These are phyloP conservation scores for Pyricularia pennisetigena DNA, from an alignment of 2,329 filamentous ascomycete species.

Conservation along the genomic window DNA sequence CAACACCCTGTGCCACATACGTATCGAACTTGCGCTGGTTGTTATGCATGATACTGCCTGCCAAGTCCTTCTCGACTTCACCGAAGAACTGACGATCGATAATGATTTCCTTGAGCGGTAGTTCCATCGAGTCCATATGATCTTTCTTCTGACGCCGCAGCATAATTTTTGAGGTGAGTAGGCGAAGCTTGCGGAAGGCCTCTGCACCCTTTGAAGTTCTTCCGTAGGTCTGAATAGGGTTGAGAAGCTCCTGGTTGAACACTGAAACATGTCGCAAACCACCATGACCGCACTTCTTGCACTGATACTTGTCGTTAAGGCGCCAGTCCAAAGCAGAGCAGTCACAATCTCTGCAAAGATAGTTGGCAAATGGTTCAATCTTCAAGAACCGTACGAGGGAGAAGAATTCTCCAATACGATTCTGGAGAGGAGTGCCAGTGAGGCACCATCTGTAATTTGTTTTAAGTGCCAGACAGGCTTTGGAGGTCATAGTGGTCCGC, in stretches of 20 bases:
- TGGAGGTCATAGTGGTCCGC: constrained; percentile 82
- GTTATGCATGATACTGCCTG: constrained; percentile 89
- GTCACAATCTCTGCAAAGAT: constrained; percentile 80
- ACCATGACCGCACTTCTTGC: constrained; percentile 54
- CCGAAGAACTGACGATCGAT: constrained; percentile 95
- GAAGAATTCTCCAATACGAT: constrained; percentile 95
- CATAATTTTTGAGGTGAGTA: constrained; percentile 92
- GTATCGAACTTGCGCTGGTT: constrained; percentile 85
- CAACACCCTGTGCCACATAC: constrained; percentile 86
- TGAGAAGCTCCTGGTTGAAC: constrained; percentile 70
- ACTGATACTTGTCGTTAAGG: constrained; percentile 56
- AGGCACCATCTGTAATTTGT: constrained; percentile 91
- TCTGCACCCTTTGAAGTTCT: constrained; percentile 51
- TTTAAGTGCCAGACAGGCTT: constrained; percentile 85
- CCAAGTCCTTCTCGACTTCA: constrained; percentile 92
- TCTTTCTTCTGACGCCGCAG: constrained; percentile 89
- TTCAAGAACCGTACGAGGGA: constrained; percentile 88
- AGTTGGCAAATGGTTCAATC: constrained; percentile 80
- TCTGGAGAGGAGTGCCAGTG: constrained; percentile 90
- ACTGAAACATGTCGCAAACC: constrained; percentile 50
- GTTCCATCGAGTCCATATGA: constrained; percentile 87
- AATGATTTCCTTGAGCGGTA: constrained; percentile 88
- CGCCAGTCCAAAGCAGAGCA: constrained; percentile 81
- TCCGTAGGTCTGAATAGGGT: constrained; percentile 61
- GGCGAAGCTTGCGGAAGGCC: constrained; percentile 72